A percentile compares a stretch with the other conserved stretches of the same genome.
Evolutionary conservation across 2,329 filamentous ascomycete genomes (phyloP).

Genomic region (Ciborinia camelliae): DNA sequence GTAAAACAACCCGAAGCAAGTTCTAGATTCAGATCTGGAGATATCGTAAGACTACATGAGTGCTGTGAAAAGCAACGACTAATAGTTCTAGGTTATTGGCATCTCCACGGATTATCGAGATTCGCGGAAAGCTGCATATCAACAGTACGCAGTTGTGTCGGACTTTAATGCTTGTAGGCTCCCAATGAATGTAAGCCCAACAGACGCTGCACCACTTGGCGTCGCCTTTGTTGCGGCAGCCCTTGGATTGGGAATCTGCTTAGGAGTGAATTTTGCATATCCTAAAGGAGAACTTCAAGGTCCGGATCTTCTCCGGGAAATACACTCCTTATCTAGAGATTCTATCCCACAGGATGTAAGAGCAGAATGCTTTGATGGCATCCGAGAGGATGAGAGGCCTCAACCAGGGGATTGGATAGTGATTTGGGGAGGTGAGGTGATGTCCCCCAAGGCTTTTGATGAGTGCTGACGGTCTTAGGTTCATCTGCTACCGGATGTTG

Average conservation of each 20-base stretch:
- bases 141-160: slow-evolving; percentile 51
- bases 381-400: slow-evolving; percentile 51
- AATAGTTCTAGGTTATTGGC: slow-evolving; percentile 37
- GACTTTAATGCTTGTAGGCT: slow-evolving; percentile 35
- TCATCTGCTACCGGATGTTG: slow-evolving; percentile 69
- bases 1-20: slow-evolving; percentile 44
- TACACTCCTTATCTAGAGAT: slow-evolving; percentile 46
- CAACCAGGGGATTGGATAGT: slow-evolving; percentile 64
- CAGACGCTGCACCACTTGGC: slow-evolving; percentile 33
- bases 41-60: slow-evolving; percentile 43
- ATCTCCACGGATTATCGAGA: slow-evolving; percentile 38
- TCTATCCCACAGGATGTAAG: slow-evolving; percentile 58
- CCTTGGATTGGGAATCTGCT: slow-evolving; percentile 63
- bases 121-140: slow-evolving; percentile 34
- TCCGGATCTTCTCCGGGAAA: slow-evolving; percentile 55
- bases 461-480: slow-evolving; percentile 37
- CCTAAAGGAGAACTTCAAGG: slow-evolving; percentile 43
- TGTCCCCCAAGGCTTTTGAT: background rate
- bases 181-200: slow-evolving; percentile 25
- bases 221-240: slow-evolving; percentile 56
- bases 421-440: slow-evolving; percentile 63
- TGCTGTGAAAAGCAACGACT: slow-evolving; percentile 29
- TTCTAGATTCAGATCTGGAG: slow-evolving; percentile 52
- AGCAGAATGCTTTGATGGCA: slow-evolving; percentile 58
- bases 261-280: slow-evolving; percentile 62